Evolutionary conservation across 257 asterid genomes (phyloP).

Genomic region (Cinchona pubescens): DNA sequence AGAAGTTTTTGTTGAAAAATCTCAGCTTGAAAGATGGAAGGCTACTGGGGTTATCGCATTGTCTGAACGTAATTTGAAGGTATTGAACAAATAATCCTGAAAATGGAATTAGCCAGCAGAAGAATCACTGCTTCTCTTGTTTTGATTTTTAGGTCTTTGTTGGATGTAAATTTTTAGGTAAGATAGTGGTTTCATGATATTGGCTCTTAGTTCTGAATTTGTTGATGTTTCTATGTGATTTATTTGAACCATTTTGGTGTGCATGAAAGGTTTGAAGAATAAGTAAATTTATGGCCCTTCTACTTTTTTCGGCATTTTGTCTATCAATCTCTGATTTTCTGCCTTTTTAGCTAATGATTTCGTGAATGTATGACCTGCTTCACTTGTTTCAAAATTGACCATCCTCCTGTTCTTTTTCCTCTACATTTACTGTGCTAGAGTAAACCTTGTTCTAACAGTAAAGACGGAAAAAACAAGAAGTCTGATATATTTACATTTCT

Average conservation of each 20-base stretch:
- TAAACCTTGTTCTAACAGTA: not conserved
- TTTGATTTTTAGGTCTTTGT: too few relatives aligned
- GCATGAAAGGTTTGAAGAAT: too few relatives aligned
- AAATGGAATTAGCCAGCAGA: not conserved
- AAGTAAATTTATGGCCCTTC: not conserved
- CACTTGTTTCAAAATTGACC: too few relatives aligned
- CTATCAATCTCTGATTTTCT: not conserved
- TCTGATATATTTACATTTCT: not conserved
- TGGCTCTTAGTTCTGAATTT: not conserved
- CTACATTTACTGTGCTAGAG: not conserved
- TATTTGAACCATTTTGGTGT: not conserved
- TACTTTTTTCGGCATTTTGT: not conserved
- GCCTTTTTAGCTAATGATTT: too few relatives aligned
- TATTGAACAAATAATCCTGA: slow-evolving; percentile 22
- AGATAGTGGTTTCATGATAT: not conserved
- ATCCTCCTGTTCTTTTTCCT: too few relatives aligned
- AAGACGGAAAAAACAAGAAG: not conserved
- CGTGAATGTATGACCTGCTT: too few relatives aligned
- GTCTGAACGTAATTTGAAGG: slow-evolving; percentile 57
- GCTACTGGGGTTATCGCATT: slow-evolving; percentile 68
- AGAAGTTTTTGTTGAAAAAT: slow-evolving; percentile 35
- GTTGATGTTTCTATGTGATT: not conserved
- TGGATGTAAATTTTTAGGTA: too few relatives aligned
- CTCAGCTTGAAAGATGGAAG: slow-evolving; percentile 63
- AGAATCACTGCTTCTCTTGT: not conserved